phyloP scores from a whole-genome alignment of 495 filamentous ascomycete genomes.

The Xylaria grammica region DNA sequence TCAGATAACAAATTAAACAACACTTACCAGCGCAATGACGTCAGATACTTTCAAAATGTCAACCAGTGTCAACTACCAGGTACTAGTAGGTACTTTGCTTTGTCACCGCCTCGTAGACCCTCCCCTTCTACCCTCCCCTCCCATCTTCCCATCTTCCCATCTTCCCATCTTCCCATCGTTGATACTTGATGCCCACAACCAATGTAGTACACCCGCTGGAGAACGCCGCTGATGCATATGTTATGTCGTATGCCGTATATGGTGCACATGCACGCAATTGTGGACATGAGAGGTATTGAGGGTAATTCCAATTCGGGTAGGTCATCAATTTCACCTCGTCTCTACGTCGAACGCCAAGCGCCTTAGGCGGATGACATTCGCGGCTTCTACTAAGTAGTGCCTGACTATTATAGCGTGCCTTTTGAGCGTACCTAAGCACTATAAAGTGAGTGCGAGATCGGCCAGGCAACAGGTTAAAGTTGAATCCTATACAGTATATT shows the following conservation, averaged over 20 bases:
- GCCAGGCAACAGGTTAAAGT: not conserved
- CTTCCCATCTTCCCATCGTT: too few relatives aligned
- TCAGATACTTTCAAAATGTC: too few relatives aligned
- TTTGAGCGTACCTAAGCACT: too few relatives aligned
- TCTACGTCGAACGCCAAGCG: conserved; percentile 12
- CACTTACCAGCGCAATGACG: not conserved
- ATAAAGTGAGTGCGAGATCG: not conserved
- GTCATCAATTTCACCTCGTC: not conserved
- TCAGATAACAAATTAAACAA: not conserved
- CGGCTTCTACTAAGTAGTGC: conserved; percentile 6
- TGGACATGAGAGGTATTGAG: too few relatives aligned
- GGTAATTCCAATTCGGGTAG: too few relatives aligned
- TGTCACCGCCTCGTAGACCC: not conserved
- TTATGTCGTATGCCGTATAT: too few relatives aligned
- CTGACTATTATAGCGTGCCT: not conserved
- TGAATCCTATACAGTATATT: not conserved
- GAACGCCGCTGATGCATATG: too few relatives aligned
- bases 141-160: too few relatives aligned
- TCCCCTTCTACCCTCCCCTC: not conserved
- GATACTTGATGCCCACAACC: too few relatives aligned
- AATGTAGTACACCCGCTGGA: too few relatives aligned
- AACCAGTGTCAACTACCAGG: too few relatives aligned
- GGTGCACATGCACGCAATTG: too few relatives aligned
- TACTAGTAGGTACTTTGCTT: not conserved
- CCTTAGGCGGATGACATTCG: not conserved